Conservation (phyloP, 331 rosid genomes). For the Saraca asoca region DNA sequence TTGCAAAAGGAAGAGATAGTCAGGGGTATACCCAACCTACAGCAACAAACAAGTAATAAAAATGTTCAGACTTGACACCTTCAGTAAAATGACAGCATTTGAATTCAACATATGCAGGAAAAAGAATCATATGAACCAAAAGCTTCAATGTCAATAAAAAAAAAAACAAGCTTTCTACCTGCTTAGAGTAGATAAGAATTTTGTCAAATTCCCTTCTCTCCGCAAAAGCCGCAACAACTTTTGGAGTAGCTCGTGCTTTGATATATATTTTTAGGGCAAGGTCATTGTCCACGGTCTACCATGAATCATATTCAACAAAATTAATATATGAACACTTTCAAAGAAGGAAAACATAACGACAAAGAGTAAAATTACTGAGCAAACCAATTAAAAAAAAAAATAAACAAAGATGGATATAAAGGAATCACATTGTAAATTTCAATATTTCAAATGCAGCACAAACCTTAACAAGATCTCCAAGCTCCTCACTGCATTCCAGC, state of each 20-base stretch:
- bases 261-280: slow-evolving; percentile 85
- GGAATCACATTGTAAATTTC: not conserved
- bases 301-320: slow-evolving; percentile 22
- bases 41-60: slow-evolving; percentile 36
- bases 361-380: not conserved
- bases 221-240: slow-evolving; percentile 93
- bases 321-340: not conserved
- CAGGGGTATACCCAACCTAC: slow-evolving; percentile 97
- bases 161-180: slow-evolving; percentile 44
- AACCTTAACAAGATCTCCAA: slow-evolving; percentile 95
- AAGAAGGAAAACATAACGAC: no score
- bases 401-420: not conserved
- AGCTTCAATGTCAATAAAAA: no score
- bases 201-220: slow-evolving; percentile 93
- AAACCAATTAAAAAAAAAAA: slow-evolving; percentile 1
- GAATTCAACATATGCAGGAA: slow-evolving; percentile 8
- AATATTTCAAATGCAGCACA: slow-evolving; percentile 30
- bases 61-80: slow-evolving; percentile 19
- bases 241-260: slow-evolving; percentile 93
- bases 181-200: slow-evolving; percentile 85
- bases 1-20: slow-evolving; percentile 94
- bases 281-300: slow-evolving; percentile 88
- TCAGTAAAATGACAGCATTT: not conserved
- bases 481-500: slow-evolving; percentile 90
- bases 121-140: no score